These are phyloP conservation scores for Priceomyces fermenticarens DNA, from an alignment of 805 yeast species.

Conservation along the genomic window DNA sequence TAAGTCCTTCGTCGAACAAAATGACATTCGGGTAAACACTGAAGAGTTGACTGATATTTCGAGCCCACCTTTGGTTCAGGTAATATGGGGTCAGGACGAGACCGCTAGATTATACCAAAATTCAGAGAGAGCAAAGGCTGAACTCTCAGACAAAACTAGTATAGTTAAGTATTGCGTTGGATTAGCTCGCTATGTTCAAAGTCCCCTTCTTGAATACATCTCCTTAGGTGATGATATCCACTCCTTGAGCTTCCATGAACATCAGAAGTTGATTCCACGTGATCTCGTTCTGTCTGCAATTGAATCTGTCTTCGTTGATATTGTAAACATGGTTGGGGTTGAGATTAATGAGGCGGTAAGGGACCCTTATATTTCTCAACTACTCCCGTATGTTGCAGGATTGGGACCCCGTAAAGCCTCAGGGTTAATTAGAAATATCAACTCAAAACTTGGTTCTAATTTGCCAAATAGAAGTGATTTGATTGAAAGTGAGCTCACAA, in stretches of 20 bases:
- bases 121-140: slow-evolving; percentile 69
- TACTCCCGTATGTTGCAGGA: slow-evolving; percentile 81
- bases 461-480: slow-evolving; percentile 72
- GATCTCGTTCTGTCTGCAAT: slow-evolving; percentile 64
- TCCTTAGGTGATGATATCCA: slow-evolving; percentile 72
- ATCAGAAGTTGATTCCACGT: slow-evolving; percentile 67
- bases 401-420: slow-evolving; percentile 94
- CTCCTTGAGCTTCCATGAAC: slow-evolving; percentile 64
- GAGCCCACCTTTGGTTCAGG: slow-evolving; percentile 55
- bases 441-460: slow-evolving; percentile 57
- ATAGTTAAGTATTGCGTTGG: slow-evolving; percentile 83
- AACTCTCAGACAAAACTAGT: slow-evolving; percentile 81
- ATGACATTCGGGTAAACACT: slow-evolving; percentile 50
- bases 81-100: slow-evolving; percentile 88
- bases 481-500: slow-evolving; percentile 73
- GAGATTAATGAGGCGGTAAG: slow-evolving; percentile 88
- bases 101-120: slow-evolving; percentile 86
- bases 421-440: slow-evolving; percentile 79
- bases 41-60: slow-evolving; percentile 40
- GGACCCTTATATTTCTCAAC: slow-evolving; percentile 65
- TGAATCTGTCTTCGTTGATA: slow-evolving; percentile 83
- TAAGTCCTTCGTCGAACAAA: slow-evolving; percentile 52
- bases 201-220: slow-evolving; percentile 89
- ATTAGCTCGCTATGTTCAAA: slow-evolving; percentile 86
- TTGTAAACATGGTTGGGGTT: slow-evolving; percentile 86